A percentile compares a stretch with the other conserved stretches of the same genome.
These are phyloP conservation scores for Curvularia hawaiiensis DNA, from an alignment of 2,329 filamentous ascomycete species.

Conservation along the genomic window DNA sequence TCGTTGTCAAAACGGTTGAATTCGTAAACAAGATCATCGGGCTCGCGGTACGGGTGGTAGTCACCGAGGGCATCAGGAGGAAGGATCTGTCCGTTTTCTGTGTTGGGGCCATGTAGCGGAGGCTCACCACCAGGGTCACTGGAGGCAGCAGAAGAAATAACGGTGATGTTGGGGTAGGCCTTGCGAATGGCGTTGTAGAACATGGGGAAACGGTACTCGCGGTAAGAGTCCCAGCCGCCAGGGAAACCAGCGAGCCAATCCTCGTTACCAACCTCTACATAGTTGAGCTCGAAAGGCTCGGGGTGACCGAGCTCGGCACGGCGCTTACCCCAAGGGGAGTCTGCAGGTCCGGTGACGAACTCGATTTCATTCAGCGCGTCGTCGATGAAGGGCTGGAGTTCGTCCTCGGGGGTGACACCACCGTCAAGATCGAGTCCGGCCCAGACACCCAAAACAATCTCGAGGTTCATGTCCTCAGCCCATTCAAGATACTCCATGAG, in stretches of 20 bases:
- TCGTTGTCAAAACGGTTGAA: constrained; percentile 53
- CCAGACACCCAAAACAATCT: constrained; percentile 52
- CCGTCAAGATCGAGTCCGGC: constrained; percentile 53
- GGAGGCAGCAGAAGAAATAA: constrained; percentile 42
- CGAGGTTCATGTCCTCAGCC: constrained; percentile 53
- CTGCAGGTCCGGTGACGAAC: constrained; percentile 36
- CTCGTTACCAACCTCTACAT: constrained; percentile 48
- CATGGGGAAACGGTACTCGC: constrained; percentile 40
- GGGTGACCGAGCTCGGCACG: constrained; percentile 46
- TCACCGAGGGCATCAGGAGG: constrained; percentile 39
- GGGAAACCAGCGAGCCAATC: constrained; percentile 45
- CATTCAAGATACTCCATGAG: constrained; percentile 57
- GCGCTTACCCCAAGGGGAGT: constrained; percentile 42
- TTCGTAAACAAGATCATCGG: constrained; percentile 49
- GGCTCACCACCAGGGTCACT: constrained; percentile 34
- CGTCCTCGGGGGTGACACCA: constrained; percentile 42
- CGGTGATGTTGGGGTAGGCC: constrained; percentile 43
- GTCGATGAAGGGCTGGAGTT: constrained; percentile 47
- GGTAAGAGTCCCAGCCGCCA: constrained; percentile 35
- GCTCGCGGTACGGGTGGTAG: constrained; percentile 53
- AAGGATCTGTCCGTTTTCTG: constrained; percentile 27
- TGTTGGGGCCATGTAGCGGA: constrained; percentile 45
- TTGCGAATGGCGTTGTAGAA: constrained; percentile 44
- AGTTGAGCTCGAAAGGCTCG: constrained; percentile 46
- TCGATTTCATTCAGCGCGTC: constrained; percentile 48